Base-by-base conservation (phyloP, 1,284 basidiomycete genomes). In the Apiotrichum sp. region DNA sequence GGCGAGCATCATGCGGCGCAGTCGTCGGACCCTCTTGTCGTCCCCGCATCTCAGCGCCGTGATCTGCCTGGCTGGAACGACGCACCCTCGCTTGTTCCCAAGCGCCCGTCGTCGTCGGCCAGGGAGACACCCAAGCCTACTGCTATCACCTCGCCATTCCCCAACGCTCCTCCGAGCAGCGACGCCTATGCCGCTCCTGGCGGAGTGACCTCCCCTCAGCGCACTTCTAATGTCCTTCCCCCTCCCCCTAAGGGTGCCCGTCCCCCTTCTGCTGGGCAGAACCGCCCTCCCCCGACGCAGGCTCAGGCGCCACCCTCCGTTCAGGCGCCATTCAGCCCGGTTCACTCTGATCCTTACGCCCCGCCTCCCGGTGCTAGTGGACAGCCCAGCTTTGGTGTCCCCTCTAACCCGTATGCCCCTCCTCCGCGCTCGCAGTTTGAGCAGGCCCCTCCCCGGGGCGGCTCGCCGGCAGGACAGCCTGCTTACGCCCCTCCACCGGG, bases 31-130 rank as follows among this genome's bases (percentile, higher is more conserved):
- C 63, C 65, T 2, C 65, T 66, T 14, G 59, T 69, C 14, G 61
- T 76, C 22, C 68, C 76, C 2, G 75, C 72, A 9, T 68, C 73
- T 32, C 69, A 71, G 50, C 67, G 75, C 32, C 75, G 78, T 43
- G 87, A 87, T 58, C 84, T 86, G 44, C 83, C 84, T 9, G 90
- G 89, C 0, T 98, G 93, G 93, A 98, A 98, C 69, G 93, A 98
- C 2, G 75, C 78, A 4, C 73, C 75, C 1, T 65, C 59, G 13
- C 65, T 82, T 7, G 66, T 81, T 11, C 78, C 80, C 50, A 84
- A 84, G 51, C 67, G 75, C n/a, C 81, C 81, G 2, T 80, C 84
- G 2, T 79, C 79, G 40, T 78, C 82, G 1, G 68, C 80, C 7
- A 79, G 72, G 51, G 63, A 76, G 31, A 66, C 65, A 1, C 55